phyloP scores from a whole-genome alignment of 2,329 filamentous ascomycete genomes.

The Scopulariopsis brevicaulis region DNA sequence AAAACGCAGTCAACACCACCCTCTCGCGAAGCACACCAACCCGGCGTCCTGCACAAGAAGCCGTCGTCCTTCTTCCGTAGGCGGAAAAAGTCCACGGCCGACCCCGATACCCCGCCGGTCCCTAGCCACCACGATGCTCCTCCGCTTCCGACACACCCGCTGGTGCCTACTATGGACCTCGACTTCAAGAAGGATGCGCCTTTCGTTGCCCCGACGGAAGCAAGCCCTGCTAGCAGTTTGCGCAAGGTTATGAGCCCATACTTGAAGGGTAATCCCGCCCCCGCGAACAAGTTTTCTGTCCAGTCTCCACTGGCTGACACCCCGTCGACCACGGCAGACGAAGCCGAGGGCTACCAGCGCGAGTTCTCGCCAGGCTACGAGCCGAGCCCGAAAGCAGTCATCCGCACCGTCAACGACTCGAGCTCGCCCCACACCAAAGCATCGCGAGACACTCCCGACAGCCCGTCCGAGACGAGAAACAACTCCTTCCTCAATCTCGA shows the following conservation, averaged over 20 bases:
- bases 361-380: slow-evolving; percentile 70
- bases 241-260: slow-evolving; percentile 83
- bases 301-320: neutral
- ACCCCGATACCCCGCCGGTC: slow-evolving; percentile 49
- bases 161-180: slow-evolving; percentile 20
- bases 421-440: slow-evolving; percentile 17
- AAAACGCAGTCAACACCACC: slow-evolving; percentile 30
- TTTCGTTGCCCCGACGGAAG: slow-evolving; percentile 21
- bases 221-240: slow-evolving; percentile 67
- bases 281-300: neutral
- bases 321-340: neutral
- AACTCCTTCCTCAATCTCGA: slow-evolving; percentile 41
- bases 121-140: slow-evolving; percentile 28
- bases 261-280: slow-evolving; percentile 26
- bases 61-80: slow-evolving; percentile 89
- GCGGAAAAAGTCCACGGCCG: slow-evolving; percentile 79
- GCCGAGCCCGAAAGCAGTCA: slow-evolving; percentile 59
- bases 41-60: slow-evolving; percentile 67
- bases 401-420: slow-evolving; percentile 47
- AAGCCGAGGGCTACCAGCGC: slow-evolving; percentile 26
- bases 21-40: slow-evolving; percentile 35
- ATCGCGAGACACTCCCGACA: slow-evolving; percentile 14
- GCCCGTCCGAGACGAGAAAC: slow-evolving; percentile 22
- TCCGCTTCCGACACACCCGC: slow-evolving; percentile 13
- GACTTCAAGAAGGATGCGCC: slow-evolving; percentile 9